These are phyloP conservation scores for Dalbergia oliveri DNA, from an alignment of 306 rosid species.

Conservation along the genomic window DNA sequence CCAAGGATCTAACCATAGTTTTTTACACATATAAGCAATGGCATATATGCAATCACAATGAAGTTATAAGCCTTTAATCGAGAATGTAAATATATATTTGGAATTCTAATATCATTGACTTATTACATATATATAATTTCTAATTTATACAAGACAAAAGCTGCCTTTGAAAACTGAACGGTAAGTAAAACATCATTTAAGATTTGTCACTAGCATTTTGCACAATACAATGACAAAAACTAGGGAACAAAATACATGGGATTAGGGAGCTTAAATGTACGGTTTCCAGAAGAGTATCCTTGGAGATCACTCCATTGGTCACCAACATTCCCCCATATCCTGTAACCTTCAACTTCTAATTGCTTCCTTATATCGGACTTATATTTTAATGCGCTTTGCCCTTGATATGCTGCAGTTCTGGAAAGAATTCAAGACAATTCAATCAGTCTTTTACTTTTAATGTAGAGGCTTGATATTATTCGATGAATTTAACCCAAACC, in stretches of 20 bases:
- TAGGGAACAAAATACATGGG: conserved; percentile 94
- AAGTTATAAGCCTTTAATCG: too few relatives aligned
- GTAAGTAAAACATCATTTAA: background rate
- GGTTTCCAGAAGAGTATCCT: conserved; percentile 72
- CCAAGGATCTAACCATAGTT: too few relatives aligned
- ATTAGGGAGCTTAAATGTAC: conserved; percentile 90
- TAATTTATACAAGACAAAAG: background rate
- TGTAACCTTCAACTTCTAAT: conserved; percentile 66
- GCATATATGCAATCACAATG: too few relatives aligned
- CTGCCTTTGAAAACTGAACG: background rate
- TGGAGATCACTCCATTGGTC: conserved; percentile 92
- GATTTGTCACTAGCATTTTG: background rate
- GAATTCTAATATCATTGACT: background rate
- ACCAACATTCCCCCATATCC: conserved; percentile 90
- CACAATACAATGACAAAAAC: background rate
- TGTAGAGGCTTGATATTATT: too few relatives aligned
- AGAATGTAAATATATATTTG: too few relatives aligned
- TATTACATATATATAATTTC: too few relatives aligned
- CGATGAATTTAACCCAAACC: too few relatives aligned
- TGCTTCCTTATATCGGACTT: conserved; percentile 69
- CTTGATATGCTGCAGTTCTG: conserved; percentile 65
- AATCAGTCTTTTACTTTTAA: background rate
- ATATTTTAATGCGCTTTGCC: conserved; percentile 68
- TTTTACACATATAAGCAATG: too few relatives aligned
- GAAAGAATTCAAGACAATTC: background rate